Evolutionary conservation across 495 filamentous ascomycete species (phyloP), one percentile per base, ranked within the genome.

Genomic region (Achaetomiella virescens): DNA sequence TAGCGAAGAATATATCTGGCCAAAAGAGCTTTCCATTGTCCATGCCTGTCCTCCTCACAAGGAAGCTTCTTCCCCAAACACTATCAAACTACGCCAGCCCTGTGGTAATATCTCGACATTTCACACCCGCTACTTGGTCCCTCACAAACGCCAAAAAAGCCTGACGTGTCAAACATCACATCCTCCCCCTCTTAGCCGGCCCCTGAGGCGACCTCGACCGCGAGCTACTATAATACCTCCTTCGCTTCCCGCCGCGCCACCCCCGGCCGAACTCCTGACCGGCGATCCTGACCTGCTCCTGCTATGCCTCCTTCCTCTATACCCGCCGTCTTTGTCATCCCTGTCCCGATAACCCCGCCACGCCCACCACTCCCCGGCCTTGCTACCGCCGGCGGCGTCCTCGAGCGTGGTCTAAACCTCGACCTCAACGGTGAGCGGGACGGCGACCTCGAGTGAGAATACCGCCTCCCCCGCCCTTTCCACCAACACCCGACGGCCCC

Each of bases 161-260:
- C n/a, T n/a, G n/a, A n/a, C n/a, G n/a, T n/a, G n/a, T n/a, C n/a
- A 61, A 25, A 49, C 53, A 51, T 60, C 55, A 46, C n/a, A 59
- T 52, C 59, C 63, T 57, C 38, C 60, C 50, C 46, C 59, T 57
- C 35, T 62, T 64, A 20, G 60, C 56, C 12, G 55, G 52, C 37
- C 55, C 64, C 18, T 48, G 41, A 27, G 55, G 61, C 38, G 59
- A 64, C 35, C 55, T 55, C 37, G 55, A 62, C 48, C 62, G 51
- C 18, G 62, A 64, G 14, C 49, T 53, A n/a, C 54, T 62, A 43
- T 66, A 62, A 33, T 61, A 61, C 29, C 69, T 63, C 46, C 69
- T 67, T 36, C 61, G 61, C 48, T 70, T 62, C 15, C 31, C 42
- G 3, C n/a, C n/a, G 21, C 27, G 20, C 4, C 42, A 21, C 40